Conservation (phyloP, 208 protist species). For the Acanthamoeba lenticulata region DNA sequence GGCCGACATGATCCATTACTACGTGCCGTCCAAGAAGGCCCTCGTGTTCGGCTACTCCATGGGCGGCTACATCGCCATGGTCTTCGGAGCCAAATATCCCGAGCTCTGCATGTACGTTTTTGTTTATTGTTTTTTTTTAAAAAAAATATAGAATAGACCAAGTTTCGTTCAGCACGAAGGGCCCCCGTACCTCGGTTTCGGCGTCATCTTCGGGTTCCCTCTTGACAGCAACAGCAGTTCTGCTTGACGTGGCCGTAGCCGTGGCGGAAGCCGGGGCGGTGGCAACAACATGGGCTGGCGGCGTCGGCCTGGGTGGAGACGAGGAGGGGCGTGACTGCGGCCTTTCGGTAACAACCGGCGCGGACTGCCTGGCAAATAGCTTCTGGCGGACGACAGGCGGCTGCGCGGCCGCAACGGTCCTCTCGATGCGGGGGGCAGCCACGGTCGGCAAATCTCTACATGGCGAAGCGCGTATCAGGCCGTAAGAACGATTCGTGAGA, state of each 20-base stretch:
- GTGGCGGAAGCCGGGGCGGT: background rate
- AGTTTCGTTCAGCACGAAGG: background rate
- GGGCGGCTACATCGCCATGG: conserved; percentile 51
- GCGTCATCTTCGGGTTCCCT: background rate
- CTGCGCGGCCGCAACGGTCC: no score
- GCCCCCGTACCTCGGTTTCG: background rate
- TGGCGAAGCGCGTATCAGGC: no score
- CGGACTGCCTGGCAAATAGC: no score
- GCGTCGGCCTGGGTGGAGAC: no score
- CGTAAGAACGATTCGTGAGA: no score
- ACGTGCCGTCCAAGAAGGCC: conserved; percentile 29
- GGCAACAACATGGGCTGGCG: background rate
- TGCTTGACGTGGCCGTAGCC: background rate
- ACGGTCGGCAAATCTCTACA: no score
- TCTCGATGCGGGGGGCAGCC: no score
- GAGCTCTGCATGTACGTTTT: conserved; percentile 22
- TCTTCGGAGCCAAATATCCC: conserved; percentile 26
- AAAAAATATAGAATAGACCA: background rate
- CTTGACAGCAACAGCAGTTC: background rate
- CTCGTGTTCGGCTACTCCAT: conserved; percentile 33
- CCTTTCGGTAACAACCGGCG: no score
- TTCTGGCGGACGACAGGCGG: no score
- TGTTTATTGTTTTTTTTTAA: background rate
- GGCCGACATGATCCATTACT: conserved; percentile 45
- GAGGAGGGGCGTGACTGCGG: no score